Evolutionary conservation across 1,284 basidiomycete species (phyloP).

Genomic region (Moesziomyces sp.): DNA sequence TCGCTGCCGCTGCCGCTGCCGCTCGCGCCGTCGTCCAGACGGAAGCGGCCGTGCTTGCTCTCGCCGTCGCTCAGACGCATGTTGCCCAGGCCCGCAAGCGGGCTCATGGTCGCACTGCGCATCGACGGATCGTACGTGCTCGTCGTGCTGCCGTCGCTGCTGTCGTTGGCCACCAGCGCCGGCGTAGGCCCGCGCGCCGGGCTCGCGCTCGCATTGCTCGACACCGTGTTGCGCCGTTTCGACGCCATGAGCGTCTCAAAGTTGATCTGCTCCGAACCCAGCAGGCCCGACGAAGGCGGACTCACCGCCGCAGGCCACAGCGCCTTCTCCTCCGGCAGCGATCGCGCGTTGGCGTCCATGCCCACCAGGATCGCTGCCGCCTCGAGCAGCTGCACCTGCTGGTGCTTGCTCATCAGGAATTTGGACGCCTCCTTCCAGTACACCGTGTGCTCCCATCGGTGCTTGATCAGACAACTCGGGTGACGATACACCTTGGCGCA

Average conservation of each 20-base stretch:
- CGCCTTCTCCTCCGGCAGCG: slow-evolving; percentile 90
- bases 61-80: slow-evolving; percentile 34
- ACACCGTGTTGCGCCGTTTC: slow-evolving; percentile 49
- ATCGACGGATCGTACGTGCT: slow-evolving; percentile 47
- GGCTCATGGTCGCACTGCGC: slow-evolving; percentile 48
- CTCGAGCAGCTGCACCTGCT: slow-evolving; percentile 96
- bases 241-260: slow-evolving; percentile 66
- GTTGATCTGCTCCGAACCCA: slow-evolving; percentile 69
- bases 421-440: slow-evolving; percentile 97
- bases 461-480: slow-evolving; percentile 92
- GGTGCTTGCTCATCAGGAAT: slow-evolving; percentile 93
- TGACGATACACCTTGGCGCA: slow-evolving; percentile 84
- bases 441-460: slow-evolving; percentile 95
- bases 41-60: slow-evolving; percentile 24
- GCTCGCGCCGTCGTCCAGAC: slow-evolving; percentile 42
- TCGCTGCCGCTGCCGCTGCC: slow-evolving; percentile 39
- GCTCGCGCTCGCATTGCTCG: slow-evolving; percentile 41
- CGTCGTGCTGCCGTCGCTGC: slow-evolving; percentile 47
- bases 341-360: slow-evolving; percentile 74
- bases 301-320: slow-evolving; percentile 73
- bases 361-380: slow-evolving; percentile 88
- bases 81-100: slow-evolving; percentile 41
- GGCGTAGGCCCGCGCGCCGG: slow-evolving; percentile 45
- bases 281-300: slow-evolving; percentile 69
- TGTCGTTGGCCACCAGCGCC: slow-evolving; percentile 42